Base-by-base conservation (phyloP, 1,284 basidiomycete species). In the Papiliotrema laurentii region DNA sequence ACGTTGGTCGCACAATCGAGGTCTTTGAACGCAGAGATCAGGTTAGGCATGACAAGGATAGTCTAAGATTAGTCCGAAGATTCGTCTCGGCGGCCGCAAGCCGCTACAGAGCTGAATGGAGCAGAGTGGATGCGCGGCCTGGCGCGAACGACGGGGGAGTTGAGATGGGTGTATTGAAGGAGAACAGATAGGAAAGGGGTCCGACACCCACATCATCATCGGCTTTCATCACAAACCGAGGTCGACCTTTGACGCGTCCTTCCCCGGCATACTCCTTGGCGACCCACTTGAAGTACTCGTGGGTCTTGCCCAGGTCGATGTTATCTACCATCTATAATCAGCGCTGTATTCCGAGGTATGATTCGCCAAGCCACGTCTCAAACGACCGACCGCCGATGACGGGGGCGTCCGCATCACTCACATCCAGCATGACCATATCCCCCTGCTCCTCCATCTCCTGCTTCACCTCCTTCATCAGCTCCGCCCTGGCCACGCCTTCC, bases 131-230 rank as follows among this genome's bases (percentile, higher is more conserved):
- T n/a, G n/a, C n/a, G n/a, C n/a, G n/a, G n/a, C n/a, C n/a, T n/a
- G n/a, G n/a, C n/a, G n/a, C n/a, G n/a, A n/a, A n/a, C n/a, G n/a
- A n/a, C n/a, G n/a, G n/a, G n/a, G n/a, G n/a, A n/a, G n/a, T n/a
- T n/a, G n/a, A n/a, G n/a, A n/a, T n/a, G n/a, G n/a, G n/a, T n/a
- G n/a, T n/a, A n/a, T n/a, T n/a, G n/a, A n/a, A n/a, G n/a, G n/a
- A n/a, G n/a, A n/a, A n/a, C n/a, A n/a, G n/a, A n/a, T n/a, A n/a
- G n/a, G n/a, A n/a, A n/a, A n/a, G n/a, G n/a, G n/a, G n/a, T n/a
- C n/a, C n/a, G n/a, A n/a, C n/a, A 48, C 71, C 52, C 43, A 74
- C 71, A 59, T 75, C 73, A 51, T 74, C 74, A 47, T 75, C 74
- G 24, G 69, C 60, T 65, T 75, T 75, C 71, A 75, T 64, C 1